Conservation (phyloP, 2,329 filamentous ascomycete genomes). For the Hymenoscyphus occultus region DNA sequence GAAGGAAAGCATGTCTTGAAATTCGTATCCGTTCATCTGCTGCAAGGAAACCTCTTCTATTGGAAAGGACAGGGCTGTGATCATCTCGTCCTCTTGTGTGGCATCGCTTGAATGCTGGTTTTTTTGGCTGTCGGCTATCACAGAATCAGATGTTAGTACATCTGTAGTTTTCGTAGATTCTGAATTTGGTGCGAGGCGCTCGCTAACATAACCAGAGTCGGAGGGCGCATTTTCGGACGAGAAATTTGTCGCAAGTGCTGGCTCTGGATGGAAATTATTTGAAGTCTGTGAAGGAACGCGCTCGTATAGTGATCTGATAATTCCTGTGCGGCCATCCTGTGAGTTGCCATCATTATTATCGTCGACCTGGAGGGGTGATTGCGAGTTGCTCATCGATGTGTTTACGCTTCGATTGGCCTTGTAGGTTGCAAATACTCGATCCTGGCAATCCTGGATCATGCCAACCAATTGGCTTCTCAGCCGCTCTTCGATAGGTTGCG, state of each 20-base stretch:
- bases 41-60: not conserved
- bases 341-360: not conserved
- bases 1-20: not conserved
- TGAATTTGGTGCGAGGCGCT: not conserved
- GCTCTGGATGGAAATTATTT: not conserved
- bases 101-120: no score
- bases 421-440: constrained; percentile 6
- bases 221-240: not conserved
- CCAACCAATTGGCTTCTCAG: constrained; percentile 6
- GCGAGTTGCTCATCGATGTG: not conserved
- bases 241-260: not conserved
- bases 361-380: not conserved
- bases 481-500: constrained; percentile 1
- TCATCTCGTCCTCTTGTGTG: not conserved
- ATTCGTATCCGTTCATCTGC: not conserved
- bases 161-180: not conserved
- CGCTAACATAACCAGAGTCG: not conserved
- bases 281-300: not conserved
- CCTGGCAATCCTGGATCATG: constrained; percentile 10
- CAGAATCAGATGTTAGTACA: not conserved
- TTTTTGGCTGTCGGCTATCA: not conserved
- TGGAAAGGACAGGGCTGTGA: not conserved
- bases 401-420: not conserved
- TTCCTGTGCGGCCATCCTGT: not conserved
- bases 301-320: not conserved